Evolutionary conservation across 2,329 filamentous ascomycete genomes (phyloP).

Genomic region (Neopestalotiopsis sp.): DNA sequence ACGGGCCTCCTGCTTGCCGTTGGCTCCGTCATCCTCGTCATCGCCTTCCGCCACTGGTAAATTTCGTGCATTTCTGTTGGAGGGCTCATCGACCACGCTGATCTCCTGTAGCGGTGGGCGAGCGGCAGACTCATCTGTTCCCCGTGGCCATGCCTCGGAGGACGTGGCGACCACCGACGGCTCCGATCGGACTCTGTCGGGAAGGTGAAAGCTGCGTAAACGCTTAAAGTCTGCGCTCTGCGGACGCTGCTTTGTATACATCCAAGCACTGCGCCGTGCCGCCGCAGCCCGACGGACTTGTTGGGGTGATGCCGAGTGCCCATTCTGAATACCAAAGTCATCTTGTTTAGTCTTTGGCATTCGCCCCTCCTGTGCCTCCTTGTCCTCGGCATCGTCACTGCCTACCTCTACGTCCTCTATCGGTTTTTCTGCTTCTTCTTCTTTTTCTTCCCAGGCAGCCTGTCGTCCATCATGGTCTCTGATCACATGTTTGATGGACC

Average conservation of each 20-base stretch:
- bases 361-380: too few relatives aligned
- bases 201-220: constrained; percentile 12
- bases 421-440: not conserved
- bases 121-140: not conserved
- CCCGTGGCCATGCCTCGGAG: not conserved
- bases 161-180: not conserved
- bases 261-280: not conserved
- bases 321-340: too few relatives aligned
- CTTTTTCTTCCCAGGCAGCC: not conserved
- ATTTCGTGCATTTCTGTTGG: not conserved
- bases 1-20: too few relatives aligned
- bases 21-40: not conserved
- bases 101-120: not conserved
- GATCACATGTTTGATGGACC: not conserved
- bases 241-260: not conserved
- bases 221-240: not conserved
- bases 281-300: not conserved
- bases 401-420: not conserved
- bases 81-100: not conserved
- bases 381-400: too few relatives aligned
- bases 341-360: too few relatives aligned
- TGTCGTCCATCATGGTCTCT: not conserved
- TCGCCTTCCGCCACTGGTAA: not conserved
- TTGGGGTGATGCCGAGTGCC: not conserved
- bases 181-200: not conserved